Base-by-base conservation (phyloP, 2,329 filamentous ascomycete genomes). In the Emmonsia crescens region DNA sequence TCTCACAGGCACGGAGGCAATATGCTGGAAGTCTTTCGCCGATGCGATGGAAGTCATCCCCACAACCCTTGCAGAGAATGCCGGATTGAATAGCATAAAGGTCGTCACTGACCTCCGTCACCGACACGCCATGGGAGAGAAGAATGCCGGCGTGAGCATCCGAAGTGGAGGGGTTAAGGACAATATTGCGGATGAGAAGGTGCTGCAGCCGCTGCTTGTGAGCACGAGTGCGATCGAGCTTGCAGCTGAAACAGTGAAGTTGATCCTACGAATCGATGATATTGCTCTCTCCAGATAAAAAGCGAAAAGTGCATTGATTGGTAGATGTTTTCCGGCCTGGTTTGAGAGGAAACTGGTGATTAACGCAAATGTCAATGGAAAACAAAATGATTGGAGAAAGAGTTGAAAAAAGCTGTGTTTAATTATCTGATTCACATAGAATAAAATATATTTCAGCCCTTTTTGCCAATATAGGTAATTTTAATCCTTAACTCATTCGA, bases 1-100 rank as follows among this genome's bases (percentile, higher is more conserved):
- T 69, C 82, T 96, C 64, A 87, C 87, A 0, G 95, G 95, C 64
- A 96, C 94, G 5, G 94, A 99, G 76, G 86, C 91, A 46, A 96
- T 97, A 72, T 99, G 94, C 84, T 99, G 91, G 90, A 97, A 96
- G 80, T 93, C 93, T 0, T 99, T 99, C 72, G 94, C 95, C 1
- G 93, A 99, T 66, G 94, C 94, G 8, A 88, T 99, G 80, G 94
- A 99, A 78, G 90, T 99, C 49, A 89, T 99, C 60, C 94, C 95
- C 16, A 96, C 93, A 40, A 99, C 94, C 1, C 82, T 99, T 68
- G 95, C 94, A 0, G 94, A 99, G 79, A 99, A 99, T 70, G 94
- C 94, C 0, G 94, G 94, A 57, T 82, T 99, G 66, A 99, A 99
- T 82, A 93, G 89, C 75, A 99, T 99, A 83, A 96, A 95, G 80